These are phyloP conservation scores for Penicillium psychrofluorescens DNA, from an alignment of 495 filamentous ascomycete genomes.

Conservation along the genomic window DNA sequence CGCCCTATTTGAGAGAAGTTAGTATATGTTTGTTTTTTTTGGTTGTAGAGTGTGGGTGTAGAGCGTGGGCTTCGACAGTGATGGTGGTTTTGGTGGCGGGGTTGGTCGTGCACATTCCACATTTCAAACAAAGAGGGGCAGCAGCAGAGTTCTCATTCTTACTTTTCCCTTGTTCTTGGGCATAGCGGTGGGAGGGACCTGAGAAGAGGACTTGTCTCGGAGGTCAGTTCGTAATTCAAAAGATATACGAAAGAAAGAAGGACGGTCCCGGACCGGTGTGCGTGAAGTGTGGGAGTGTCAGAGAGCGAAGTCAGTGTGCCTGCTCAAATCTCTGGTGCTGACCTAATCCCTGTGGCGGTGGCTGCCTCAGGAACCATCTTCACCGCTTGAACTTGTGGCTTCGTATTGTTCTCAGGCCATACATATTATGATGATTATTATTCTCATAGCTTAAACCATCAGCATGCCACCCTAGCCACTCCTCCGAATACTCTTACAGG, in stretches of 20 bases:
- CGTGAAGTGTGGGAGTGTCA: conserved; percentile 1
- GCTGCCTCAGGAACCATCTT: no score
- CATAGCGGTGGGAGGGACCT: conserved; percentile 49
- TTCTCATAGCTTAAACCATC: no score
- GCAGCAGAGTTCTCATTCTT: conserved; percentile 31
- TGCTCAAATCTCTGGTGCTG: conserved; percentile 17
- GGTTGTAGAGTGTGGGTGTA: no score
- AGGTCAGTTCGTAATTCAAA: conserved; percentile 4
- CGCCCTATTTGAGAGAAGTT: conserved; percentile 57
- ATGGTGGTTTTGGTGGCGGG: conserved; percentile 3
- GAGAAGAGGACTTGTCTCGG: not conserved
- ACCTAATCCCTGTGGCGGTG: conserved; percentile 9
- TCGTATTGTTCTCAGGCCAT: no score
- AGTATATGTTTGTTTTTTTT: conserved; percentile 8
- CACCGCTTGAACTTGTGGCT: no score
- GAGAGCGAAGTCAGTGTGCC: conserved; percentile 13
- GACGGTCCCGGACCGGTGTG: conserved; percentile 1
- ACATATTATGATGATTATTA: no score
- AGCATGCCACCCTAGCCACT: no score
- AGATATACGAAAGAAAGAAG: conserved; percentile 2
- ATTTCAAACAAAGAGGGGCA: conserved; percentile 18
- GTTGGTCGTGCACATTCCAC: conserved; percentile 15
- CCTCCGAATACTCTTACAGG: no score
- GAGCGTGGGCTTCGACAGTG: not conserved
- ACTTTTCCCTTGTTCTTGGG: conserved; percentile 99